Evolutionary conservation across 2,329 filamentous ascomycete genomes (phyloP), one percentile per base, ranked within the genome.

Genomic region (Phialophora chinensis): DNA sequence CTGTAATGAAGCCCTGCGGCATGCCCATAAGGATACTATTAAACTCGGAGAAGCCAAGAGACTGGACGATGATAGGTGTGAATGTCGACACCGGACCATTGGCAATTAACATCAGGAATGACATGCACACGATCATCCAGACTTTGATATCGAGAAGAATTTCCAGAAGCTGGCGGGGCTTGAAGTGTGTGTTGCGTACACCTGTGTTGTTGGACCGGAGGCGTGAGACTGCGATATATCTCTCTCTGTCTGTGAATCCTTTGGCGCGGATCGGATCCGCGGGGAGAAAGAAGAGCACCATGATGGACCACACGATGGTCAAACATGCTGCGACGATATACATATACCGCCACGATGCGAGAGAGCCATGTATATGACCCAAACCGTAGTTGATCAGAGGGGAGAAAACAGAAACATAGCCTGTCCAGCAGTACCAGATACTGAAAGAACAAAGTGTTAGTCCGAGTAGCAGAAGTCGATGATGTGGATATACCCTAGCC

Each of bases 81-180:
- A 91, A 91, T 0, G 88, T 89, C 42, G 83, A 86, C 11, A 63
- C 52, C n/a, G 88, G 89, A 12, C 88, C 89, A 72, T 91, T 91
- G 66, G 91, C 85, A 0, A 88, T 90, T 72, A 91, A 82, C 67
- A 87, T 88, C 0, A 87, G 85, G 0, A 85, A 86, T 87, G 90
- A 90, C 82, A 78, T 38, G n/a, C n/a, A n/a, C n/a, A n/a, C 83
- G 2, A 90, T 77, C 1, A 90, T 80, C 81, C 86, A 90, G 38
- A 88, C 77, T 72, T 90, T 90, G 59, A 84, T 67, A 71, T 91
- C 88, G n/a, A 60, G 44, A 1, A 84, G 69, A 0, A 84, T 83
- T 73, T 91, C 88, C 29, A 75, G 80, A 0, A 90, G 75, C 73
- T 91, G 89, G 0, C 76, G 74, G 25, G 72, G 67, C 75, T 90